Conservation (phyloP, 2,329 filamentous ascomycete species). For the Xylariaceae sp. region DNA sequence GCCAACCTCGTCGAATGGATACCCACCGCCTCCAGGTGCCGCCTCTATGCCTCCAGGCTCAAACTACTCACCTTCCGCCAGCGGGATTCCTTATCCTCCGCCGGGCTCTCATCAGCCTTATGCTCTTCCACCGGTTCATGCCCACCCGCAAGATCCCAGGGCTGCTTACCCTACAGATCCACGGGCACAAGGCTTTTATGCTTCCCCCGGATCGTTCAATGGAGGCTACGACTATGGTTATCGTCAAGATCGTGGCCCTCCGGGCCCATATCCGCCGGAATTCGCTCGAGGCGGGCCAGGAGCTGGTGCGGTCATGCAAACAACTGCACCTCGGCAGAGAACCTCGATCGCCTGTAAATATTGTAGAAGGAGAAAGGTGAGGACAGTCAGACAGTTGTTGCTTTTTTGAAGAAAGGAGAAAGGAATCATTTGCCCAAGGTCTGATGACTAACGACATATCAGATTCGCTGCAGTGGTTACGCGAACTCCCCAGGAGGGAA, state of each 20-base stretch:
- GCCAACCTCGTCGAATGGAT: slow-evolving; percentile 44
- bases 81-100: slow-evolving; percentile 21
- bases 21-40: slow-evolving; percentile 34
- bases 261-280: slow-evolving; percentile 28
- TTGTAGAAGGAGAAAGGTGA: slow-evolving; percentile 58
- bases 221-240: slow-evolving; percentile 32
- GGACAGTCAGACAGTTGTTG: slow-evolving; percentile 1
- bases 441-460: slow-evolving; percentile 20
- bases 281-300: slow-evolving; percentile 32
- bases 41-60: slow-evolving; percentile 16
- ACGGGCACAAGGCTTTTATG: slow-evolving; percentile 28
- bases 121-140: slow-evolving; percentile 30
- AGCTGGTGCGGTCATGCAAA: slow-evolving; percentile 38
- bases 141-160: slow-evolving; percentile 29
- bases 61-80: slow-evolving; percentile 25
- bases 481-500: slow-evolving; percentile 56
- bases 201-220: slow-evolving; percentile 15
- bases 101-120: slow-evolving; percentile 19
- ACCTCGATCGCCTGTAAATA: slow-evolving; percentile 60
- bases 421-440: no score
- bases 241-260: slow-evolving; percentile 28
- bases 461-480: slow-evolving; percentile 61
- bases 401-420: no score
- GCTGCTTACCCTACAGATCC: slow-evolving; percentile 37
- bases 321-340: slow-evolving; percentile 54